phyloP scores from a whole-genome alignment of 2,329 filamentous ascomycete species.

The Aureobasidium leucospermi region DNA sequence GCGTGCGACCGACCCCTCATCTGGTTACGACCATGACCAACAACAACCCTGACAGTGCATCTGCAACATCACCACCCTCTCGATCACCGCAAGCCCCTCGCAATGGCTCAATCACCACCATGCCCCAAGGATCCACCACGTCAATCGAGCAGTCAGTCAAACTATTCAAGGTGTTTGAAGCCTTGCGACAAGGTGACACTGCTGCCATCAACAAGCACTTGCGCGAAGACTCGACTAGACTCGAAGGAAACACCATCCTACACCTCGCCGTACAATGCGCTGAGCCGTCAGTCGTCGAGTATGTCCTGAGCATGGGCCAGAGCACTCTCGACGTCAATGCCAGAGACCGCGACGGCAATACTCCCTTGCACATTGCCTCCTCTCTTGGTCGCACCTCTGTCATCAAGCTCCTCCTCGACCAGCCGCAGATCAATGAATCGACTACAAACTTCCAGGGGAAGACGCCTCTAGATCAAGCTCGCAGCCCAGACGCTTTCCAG shows the following conservation, averaged over 20 bases:
- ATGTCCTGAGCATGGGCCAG: slow-evolving; percentile 64
- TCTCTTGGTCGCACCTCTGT: slow-evolving; percentile 71
- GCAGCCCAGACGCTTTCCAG: slow-evolving; percentile 92
- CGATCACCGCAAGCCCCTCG: slow-evolving; percentile 14
- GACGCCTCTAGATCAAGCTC: slow-evolving; percentile 77
- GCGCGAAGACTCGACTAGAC: slow-evolving; percentile 41
- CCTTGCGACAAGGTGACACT: slow-evolving; percentile 82
- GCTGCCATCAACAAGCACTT: slow-evolving; percentile 83
- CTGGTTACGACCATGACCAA: slow-evolving; percentile 31
- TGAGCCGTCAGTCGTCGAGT: slow-evolving; percentile 85
- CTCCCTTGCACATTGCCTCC: slow-evolving; percentile 81
- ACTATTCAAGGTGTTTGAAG: slow-evolving; percentile 91
- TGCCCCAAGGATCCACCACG: slow-evolving; percentile 17
- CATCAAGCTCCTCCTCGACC: slow-evolving; percentile 76
- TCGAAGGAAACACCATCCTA: slow-evolving; percentile 82
- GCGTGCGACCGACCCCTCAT: slow-evolving; percentile 16
- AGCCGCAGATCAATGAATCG: slow-evolving; percentile 79
- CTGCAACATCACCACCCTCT: not conserved
- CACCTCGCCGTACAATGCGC: slow-evolving; percentile 95
- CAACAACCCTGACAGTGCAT: slow-evolving; percentile 14
- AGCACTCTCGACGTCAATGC: slow-evolving; percentile 69
- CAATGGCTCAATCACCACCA: slow-evolving; percentile 24
- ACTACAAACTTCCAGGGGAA: slow-evolving; percentile 78
- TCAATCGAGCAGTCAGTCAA: slow-evolving; percentile 85
- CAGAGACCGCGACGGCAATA: slow-evolving; percentile 89